phyloP scores from a whole-genome alignment of 495 filamentous ascomycete species.

The Xylaria sp. region DNA sequence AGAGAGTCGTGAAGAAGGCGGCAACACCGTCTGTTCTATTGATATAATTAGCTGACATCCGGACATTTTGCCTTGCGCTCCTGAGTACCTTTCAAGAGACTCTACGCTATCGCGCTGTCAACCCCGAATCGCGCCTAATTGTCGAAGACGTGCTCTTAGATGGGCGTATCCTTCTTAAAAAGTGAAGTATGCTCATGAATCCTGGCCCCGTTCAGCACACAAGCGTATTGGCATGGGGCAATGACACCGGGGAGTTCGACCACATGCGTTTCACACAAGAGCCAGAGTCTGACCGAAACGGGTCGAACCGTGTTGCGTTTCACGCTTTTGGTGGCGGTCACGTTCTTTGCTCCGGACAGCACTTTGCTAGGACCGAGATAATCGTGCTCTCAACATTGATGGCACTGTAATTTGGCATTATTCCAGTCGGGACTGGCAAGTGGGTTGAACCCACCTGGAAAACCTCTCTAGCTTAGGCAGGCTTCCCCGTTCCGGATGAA shows the following conservation, averaged over 20 bases:
- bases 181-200: neutral
- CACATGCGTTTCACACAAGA: neutral
- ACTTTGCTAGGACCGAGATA: neutral
- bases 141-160: neutral
- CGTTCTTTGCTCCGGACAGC: neutral
- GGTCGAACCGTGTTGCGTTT: neutral
- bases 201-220: neutral
- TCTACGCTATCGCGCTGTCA: constrained; percentile 19
- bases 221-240: neutral
- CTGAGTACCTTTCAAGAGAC: constrained; percentile 36
- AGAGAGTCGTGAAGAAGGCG: constrained; percentile 1
- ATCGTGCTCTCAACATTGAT: neutral
- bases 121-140: neutral
- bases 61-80: constrained; percentile 29
- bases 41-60: constrained; percentile 18
- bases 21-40: neutral
- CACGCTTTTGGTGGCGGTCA: neutral
- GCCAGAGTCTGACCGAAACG: neutral
- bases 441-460: neutral
- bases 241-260: neutral
- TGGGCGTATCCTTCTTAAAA: neutral
- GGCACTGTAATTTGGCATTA: neutral
- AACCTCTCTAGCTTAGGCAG: neutral
- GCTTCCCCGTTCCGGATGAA: neutral
- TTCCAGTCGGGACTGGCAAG: neutral